These are phyloP conservation scores for Avena eriantha DNA, from an alignment of 176 grass and related monocot species.

Conservation along the genomic window DNA sequence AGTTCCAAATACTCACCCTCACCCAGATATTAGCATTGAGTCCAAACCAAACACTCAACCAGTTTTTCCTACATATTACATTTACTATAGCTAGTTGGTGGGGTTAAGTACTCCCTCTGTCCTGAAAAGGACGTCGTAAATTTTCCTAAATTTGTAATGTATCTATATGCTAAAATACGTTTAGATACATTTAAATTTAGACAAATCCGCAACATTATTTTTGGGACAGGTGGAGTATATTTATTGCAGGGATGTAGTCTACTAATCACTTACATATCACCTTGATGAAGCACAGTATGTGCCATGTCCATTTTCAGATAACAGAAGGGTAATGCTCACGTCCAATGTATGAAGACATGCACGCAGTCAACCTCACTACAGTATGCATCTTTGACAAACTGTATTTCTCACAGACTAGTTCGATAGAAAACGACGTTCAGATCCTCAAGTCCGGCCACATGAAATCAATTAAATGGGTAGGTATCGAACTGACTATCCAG, in stretches of 20 bases:
- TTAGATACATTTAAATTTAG: no score
- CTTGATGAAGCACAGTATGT: constrained; percentile 25
- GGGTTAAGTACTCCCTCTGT: no score
- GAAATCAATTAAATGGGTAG: constrained; percentile 13
- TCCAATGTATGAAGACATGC: not conserved
- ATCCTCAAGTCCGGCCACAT: not conserved
- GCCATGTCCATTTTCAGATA: not conserved
- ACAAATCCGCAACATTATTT: no score
- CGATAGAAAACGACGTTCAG: not conserved
- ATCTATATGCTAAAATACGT: no score
- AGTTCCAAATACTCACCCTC: no score
- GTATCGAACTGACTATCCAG: constrained; percentile 2
- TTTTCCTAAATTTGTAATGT: no score
- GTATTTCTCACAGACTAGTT: not conserved
- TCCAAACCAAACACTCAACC: no score
- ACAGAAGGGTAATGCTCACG: not conserved
- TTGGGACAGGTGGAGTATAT: not conserved
- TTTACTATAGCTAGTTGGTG: no score
- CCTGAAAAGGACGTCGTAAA: no score
- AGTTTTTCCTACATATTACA: no score
- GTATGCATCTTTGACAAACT: constrained; percentile 12
- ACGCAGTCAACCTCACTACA: not conserved
- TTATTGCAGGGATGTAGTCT: not conserved
- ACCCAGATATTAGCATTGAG: no score
- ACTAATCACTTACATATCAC: not conserved